A percentile compares a stretch with the other conserved stretches of the same genome.
phyloP scores from a whole-genome alignment of 192 early-diverging fungal species.

The Coemansia sp. region DNA sequence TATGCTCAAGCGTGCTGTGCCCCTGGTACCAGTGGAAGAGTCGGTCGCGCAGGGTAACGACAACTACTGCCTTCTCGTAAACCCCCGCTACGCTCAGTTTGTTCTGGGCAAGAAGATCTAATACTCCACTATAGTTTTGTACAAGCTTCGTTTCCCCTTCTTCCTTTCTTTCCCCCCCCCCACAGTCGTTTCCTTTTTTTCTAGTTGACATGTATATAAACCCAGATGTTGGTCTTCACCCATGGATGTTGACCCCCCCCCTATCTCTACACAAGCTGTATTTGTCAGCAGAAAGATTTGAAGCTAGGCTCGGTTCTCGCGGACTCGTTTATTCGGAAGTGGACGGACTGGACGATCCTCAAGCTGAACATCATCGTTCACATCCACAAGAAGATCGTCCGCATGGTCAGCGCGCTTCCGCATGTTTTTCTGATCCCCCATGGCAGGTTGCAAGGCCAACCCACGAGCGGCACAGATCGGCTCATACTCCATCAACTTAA shows the following conservation, averaged over 20 bases:
- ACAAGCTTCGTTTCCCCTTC: neutral
- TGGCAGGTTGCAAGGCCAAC: neutral
- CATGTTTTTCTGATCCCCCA: conserved; percentile 2
- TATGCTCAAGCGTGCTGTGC: conserved; percentile 25
- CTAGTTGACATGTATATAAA: too few relatives aligned
- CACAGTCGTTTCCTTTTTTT: too few relatives aligned
- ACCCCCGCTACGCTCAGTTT: conserved; percentile 17
- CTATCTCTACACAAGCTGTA: too few relatives aligned
- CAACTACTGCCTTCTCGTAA: conserved; percentile 24
- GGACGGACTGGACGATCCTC: conserved; percentile 3
- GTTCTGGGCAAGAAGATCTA: conserved; percentile 8
- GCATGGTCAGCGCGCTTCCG: conserved; percentile 21
- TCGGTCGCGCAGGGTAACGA: conserved; percentile 5
- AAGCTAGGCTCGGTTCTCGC: neutral
- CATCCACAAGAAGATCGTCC: neutral
- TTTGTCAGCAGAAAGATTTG: neutral
- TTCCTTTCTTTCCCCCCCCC: too few relatives aligned
- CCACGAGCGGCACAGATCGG: conserved; percentile 29
- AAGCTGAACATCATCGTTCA: neutral
- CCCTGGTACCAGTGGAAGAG: conserved; percentile 21
- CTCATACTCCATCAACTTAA: conserved; percentile 43
- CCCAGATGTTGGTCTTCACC: too few relatives aligned
- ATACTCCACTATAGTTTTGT: too few relatives aligned
- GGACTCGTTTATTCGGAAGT: conserved; percentile 12
- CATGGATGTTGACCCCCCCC: too few relatives aligned